Evolutionary conservation across 805 yeast genomes (phyloP), one percentile per base, ranked within the genome.

Genomic region (Nakazawaea wyomingensis): DNA sequence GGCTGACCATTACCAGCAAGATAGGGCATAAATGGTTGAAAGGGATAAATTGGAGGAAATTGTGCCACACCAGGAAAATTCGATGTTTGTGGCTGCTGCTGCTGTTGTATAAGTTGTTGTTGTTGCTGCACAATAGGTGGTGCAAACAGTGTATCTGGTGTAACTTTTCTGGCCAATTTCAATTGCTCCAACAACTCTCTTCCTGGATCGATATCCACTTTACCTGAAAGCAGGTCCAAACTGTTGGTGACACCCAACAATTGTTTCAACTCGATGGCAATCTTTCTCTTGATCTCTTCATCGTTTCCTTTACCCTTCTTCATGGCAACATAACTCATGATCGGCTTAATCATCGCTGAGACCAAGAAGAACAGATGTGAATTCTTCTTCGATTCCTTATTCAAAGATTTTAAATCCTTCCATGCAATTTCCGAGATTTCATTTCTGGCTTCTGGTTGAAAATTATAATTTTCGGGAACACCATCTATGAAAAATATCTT

Each of bases 391-490:
- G 61, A 55, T 4, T 28, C 17, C 31, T 66, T 67, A 2, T 59
- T 49, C 26, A 73, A 55, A 34, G 61, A 60, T 45, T 66, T 80
- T 48, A 84, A 65, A 52, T 79, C 82, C 49, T 68, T 66, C 98
- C 97, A 91, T 61, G 82, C 74, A 39, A 91, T 86, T 43, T 77
- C 76, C 35, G 82, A 76, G 50, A 93, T 95, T 64, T 93, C 99
- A 59, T 85, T 85, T 55, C 96, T 76, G 2, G 87, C 96, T 46
- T 74, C 68, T 1, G 99, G 97, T 49, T 69, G 75, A 55, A 93
- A 93, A n/a, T 62, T 60, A 37, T 76, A 76, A 48, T 78, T 79
- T 51, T 84, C 89, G 2, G 96, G 89, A 2, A 93, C 85, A 39
- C 84, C 84, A 34, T 74, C 75, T 20, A 86, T 78, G 41, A 91